Conservation (phyloP, 306 rosid species). For the Dalbergia cultrata region DNA sequence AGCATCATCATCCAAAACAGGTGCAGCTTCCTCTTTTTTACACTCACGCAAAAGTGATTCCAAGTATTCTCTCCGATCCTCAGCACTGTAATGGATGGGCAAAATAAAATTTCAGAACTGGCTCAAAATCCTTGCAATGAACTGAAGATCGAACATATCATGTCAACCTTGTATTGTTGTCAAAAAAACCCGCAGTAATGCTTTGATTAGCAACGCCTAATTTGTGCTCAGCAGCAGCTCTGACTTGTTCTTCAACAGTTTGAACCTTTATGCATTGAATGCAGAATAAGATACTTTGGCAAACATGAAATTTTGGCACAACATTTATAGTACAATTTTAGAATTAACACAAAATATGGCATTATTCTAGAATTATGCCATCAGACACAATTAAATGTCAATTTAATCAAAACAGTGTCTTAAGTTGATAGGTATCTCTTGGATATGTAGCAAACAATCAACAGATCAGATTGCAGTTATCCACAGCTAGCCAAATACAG, state of each 20-base stretch:
- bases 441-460: not conserved
- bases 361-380: not conserved
- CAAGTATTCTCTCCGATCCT: conserved; percentile 97
- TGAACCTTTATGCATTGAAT: conserved; percentile 71
- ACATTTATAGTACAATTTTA: conserved; percentile 5
- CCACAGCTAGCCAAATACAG: not conserved
- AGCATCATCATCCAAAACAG: conserved; percentile 97
- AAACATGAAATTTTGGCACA: conserved; percentile 32
- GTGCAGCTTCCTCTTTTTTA: conserved; percentile 99
- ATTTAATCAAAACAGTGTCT: not conserved
- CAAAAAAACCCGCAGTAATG: conserved; percentile 99
- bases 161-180: conserved; percentile 91
- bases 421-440: not conserved
- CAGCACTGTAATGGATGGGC: conserved; percentile 75
- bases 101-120: conserved; percentile 44
- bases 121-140: conserved; percentile 32
- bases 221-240: conserved; percentile 99
- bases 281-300: conserved; percentile 38
- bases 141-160: conserved; percentile 25
- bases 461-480: not conserved
- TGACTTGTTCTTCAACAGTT: conserved; percentile 99
- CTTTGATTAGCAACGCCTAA: conserved; percentile 99
- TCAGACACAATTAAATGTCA: conserved; percentile 2
- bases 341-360: conserved; percentile 1
- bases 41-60: conserved; percentile 95